phyloP scores from a whole-genome alignment of 257 asterid species.

The Linaria vulgaris region DNA sequence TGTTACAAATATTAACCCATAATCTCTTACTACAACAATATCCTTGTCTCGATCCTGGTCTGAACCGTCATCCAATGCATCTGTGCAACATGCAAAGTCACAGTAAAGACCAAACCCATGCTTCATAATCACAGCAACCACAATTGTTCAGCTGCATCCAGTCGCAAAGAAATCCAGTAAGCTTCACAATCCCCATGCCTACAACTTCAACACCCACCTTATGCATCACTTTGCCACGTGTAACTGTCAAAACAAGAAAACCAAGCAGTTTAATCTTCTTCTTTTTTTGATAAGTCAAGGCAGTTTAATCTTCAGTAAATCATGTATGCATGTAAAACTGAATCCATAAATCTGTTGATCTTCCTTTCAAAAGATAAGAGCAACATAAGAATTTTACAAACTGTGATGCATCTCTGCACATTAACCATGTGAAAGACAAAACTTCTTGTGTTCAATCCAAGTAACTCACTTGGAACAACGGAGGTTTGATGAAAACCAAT shows the following conservation, averaged over 20 bases:
- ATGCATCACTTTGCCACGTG: constrained; percentile 83
- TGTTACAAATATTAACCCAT: no score
- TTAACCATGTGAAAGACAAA: no score
- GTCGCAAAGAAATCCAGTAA: constrained; percentile 87
- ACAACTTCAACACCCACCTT: constrained; percentile 80
- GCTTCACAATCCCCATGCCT: constrained; percentile 91
- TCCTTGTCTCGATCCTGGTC: no score
- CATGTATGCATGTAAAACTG: constrained; percentile 2
- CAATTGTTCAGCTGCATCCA: constrained; percentile 79
- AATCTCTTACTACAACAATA: no score
- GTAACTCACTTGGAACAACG: constrained; percentile 80
- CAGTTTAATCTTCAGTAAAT: constrained; percentile 2
- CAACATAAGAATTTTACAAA: constrained; percentile 5
- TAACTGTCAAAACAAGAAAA: constrained; percentile 45
- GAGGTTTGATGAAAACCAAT: constrained; percentile 92
- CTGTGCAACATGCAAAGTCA: no score
- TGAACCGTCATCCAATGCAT: no score
- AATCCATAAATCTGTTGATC: not conserved
- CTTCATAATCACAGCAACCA: no score
- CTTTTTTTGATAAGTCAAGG: no score
- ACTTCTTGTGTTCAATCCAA: constrained; percentile 9
- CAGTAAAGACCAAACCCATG: no score
- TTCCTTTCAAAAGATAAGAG: not conserved
- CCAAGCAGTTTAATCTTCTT: not conserved
- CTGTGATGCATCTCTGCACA: no score